A percentile compares a stretch with the other conserved stretches of the same genome.
Conservation (phyloP, 352 stramenopile species). For the Blastocystis hominis region DNA sequence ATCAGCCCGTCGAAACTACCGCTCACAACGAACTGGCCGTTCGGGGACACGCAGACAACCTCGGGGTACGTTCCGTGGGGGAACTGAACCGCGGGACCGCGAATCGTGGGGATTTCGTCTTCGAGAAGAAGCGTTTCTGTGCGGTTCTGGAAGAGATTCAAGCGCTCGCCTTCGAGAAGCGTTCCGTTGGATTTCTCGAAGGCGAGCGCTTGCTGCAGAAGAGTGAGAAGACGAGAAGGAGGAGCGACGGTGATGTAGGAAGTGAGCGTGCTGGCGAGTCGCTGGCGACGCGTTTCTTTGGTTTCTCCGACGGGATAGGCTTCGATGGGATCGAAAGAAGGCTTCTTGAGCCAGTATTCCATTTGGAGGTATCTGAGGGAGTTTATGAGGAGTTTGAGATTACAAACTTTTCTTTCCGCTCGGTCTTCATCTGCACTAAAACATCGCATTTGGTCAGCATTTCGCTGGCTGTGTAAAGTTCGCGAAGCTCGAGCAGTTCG, state of each 20-base stretch:
- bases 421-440: slow-evolving; percentile 65
- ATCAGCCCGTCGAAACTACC: slow-evolving; percentile 84
- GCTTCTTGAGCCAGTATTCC: slow-evolving; percentile 69
- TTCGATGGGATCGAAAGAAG: slow-evolving; percentile 68
- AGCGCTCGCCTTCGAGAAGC: slow-evolving; percentile 67
- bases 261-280: slow-evolving; percentile 70
- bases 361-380: slow-evolving; percentile 67
- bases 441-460: slow-evolving; percentile 63
- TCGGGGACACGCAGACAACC: slow-evolving; percentile 72
- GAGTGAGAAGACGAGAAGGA: slow-evolving; percentile 73
- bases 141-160: slow-evolving; percentile 72
- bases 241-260: slow-evolving; percentile 68
- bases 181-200: slow-evolving; percentile 68
- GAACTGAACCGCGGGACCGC: slow-evolving; percentile 76
- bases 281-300: slow-evolving; percentile 72
- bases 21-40: slow-evolving; percentile 77
- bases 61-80: slow-evolving; percentile 72
- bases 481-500: slow-evolving; percentile 73
- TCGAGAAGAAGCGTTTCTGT: not conserved
- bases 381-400: not conserved
- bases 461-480: slow-evolving; percentile 64
- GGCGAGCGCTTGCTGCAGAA: slow-evolving; percentile 77
- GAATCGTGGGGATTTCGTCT: slow-evolving; percentile 15
- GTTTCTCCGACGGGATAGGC: slow-evolving; percentile 67
- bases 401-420: slow-evolving; percentile 66